Evolutionary conservation across 2,329 filamentous ascomycete genomes (phyloP), one percentile per base, ranked within the genome.

Genomic region (Ustulina deusta): DNA sequence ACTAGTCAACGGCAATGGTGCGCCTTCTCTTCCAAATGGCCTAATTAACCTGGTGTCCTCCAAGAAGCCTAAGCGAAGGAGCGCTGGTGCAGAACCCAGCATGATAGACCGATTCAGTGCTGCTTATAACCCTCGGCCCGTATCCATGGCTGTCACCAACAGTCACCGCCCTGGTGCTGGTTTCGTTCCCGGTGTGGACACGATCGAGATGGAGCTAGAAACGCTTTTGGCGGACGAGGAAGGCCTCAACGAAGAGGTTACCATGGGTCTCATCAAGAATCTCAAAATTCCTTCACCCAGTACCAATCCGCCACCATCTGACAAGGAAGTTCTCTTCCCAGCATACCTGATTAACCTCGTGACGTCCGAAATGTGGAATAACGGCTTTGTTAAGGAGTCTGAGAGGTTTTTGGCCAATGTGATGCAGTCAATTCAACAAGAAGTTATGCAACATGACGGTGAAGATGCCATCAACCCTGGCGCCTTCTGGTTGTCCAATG

Each of bases 281-380:
- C 88, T 99, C 73, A 97, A 97, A 87, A 98, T 99, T 71, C 96
- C 96, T 22, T 90, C 91, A 11, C 95, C 96, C 52, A 93, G 90
- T 77, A 91, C 92, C 38, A 95, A 89, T 61, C 94, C 95, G 22
- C 91, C 94, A 61, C 95, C 96, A 11, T 97, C 94, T 20, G 96
- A 99, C 82, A 99, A 99, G 84, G 96, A 99, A 80, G 95, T 99
- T 25, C 86, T 99, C 60, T 99, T 99, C 90, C 96, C 96, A 38
- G 95, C 96, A 10, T 99, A 98, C 80, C 90, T 99, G 75, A 99
- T 99, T 85, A 99, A 99, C 81, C 87, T 99, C 69, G 96, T 99
- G 71, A 99, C 96, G 13, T 98, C 94, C 17, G 96, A 99, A 84
- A 99, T 99, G 96, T 99, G 96, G 96, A 99, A 99, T 85, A 99